A percentile compares a stretch with the other conserved stretches of the same genome.
Evolutionary conservation across 768 basidiomycete genomes (phyloP).

Genomic region (Roridomyces roridus): DNA sequence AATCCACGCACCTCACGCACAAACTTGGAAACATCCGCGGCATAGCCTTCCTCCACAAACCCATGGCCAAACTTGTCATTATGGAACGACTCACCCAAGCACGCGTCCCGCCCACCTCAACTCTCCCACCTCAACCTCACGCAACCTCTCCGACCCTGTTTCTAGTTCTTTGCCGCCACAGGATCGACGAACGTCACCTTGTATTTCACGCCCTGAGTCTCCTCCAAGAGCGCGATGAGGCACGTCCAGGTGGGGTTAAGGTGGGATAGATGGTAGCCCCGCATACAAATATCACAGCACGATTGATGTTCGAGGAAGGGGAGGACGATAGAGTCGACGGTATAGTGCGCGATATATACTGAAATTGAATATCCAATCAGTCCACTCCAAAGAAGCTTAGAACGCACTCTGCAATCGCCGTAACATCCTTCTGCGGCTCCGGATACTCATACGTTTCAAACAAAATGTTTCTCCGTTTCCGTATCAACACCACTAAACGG

Average conservation of each 20-base stretch:
- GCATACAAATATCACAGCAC: neutral
- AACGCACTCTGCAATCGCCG: conserved; percentile 4
- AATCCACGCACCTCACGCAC: too few relatives aligned
- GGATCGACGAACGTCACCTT: conserved; percentile 2
- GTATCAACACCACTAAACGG: conserved; percentile 8
- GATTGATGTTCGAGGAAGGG: conserved; percentile 1
- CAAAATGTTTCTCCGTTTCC: conserved; percentile 2
- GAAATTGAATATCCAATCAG: neutral
- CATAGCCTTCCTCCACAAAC: conserved; percentile 2
- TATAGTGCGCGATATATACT: conserved; percentile 5
- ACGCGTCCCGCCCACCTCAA: conserved; percentile 5
- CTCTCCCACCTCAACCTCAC: neutral
- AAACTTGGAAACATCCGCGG: too few relatives aligned
- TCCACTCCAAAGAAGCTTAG: neutral
- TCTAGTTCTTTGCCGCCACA: conserved; percentile 1
- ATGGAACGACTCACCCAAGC: neutral
- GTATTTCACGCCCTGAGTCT: conserved; percentile 1
- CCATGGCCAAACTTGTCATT: conserved; percentile 5
- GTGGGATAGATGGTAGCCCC: neutral
- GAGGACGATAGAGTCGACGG: neutral
- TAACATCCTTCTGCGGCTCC: conserved; percentile 1
- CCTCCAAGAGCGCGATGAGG: neutral
- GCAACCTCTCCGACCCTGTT: neutral
- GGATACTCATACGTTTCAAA: conserved; percentile 6
- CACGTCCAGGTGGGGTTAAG: conserved; percentile 8